Evolutionary conservation across 441 rosid genomes (phyloP).

Genomic region (Adansonia madagascariensis): DNA sequence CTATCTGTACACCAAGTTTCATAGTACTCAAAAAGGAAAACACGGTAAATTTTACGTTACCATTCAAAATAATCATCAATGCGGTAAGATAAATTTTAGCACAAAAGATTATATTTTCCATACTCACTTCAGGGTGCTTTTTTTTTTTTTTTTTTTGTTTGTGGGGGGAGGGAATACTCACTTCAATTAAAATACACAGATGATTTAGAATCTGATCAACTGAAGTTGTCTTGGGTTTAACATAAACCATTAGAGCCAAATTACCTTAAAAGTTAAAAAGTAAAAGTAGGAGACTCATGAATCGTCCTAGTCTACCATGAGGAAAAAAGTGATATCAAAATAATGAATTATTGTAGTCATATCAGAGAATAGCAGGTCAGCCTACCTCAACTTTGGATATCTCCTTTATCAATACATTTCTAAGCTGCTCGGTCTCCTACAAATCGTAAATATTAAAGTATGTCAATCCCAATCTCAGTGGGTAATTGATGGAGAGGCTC

Average conservation of each 20-base stretch:
- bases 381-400: slow-evolving; percentile 61
- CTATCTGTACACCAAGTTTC: not conserved
- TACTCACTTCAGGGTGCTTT: not conserved
- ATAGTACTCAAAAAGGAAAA: not conserved
- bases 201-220: not conserved
- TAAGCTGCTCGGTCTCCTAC: slow-evolving; percentile 57
- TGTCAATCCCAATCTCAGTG: not conserved
- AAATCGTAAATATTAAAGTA: slow-evolving; percentile 27
- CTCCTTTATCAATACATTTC: slow-evolving; percentile 47
- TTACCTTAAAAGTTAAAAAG: not conserved
- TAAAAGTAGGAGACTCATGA: slow-evolving; percentile 1
- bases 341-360: not conserved
- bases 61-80: slow-evolving; percentile 6
- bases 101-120: not conserved
- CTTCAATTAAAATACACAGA: not conserved
- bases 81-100: not conserved
- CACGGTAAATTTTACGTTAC: not conserved
- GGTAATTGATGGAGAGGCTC: slow-evolving; percentile 3
- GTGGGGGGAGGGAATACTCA: not conserved
- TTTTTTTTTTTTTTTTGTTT: not conserved
- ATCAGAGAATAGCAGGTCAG: slow-evolving; percentile 15
- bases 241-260: not conserved
- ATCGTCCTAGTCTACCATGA: not conserved
- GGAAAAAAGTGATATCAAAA: slow-evolving; percentile 3
- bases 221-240: not conserved